Evolutionary conservation across 140 eudicot genomes (phyloP), one percentile per base, ranked within the genome.

Genomic region (Erigeron philadelphicus): DNA sequence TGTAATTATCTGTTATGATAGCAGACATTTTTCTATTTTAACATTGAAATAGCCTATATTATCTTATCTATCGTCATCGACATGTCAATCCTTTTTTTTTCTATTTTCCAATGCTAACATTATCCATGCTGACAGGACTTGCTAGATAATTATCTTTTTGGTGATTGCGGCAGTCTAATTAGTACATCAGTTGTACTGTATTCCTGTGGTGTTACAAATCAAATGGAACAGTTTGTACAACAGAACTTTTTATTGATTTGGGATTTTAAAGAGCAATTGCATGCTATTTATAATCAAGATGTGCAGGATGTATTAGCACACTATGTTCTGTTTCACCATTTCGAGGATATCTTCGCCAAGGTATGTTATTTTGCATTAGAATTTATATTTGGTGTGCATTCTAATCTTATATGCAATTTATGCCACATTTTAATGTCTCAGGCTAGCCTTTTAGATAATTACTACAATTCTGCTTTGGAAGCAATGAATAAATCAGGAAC

Each of bases 81-180:
- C 25, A 4, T 49, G 7, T 4, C 11, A 13, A 4, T 49, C 3
- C 11, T 12, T 4, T 11, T 11, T 48, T 3, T 48, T 16, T 17
- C 38, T 31, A 31, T 31, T 2, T 31, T 17, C 38, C 3, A 19
- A 56, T 12, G n/a, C 67, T 40, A 61, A 61, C 49, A 40, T 38
- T 41, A 41, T 31, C 41, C 5, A 49, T 64, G 44, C 72, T 21
- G 13, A 62, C 93, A 92, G 99, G 88, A 84, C 50, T 41, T 67
- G 60, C 78, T 94, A 81, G 95, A 89, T 74, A 41, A 9, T 41
- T 61, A 85, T 76, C 95, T 89, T 63, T 85, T 93, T 64, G 97
- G 96, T 44, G 56, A 77, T 42, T 11, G 77, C 68, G 76, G 82
- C 66, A 66, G 72, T 63, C 67, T 78, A 44, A 45, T 74, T 9